Conservation (phyloP, 768 basidiomycete genomes). For the Leccinum aurantiacum region DNA sequence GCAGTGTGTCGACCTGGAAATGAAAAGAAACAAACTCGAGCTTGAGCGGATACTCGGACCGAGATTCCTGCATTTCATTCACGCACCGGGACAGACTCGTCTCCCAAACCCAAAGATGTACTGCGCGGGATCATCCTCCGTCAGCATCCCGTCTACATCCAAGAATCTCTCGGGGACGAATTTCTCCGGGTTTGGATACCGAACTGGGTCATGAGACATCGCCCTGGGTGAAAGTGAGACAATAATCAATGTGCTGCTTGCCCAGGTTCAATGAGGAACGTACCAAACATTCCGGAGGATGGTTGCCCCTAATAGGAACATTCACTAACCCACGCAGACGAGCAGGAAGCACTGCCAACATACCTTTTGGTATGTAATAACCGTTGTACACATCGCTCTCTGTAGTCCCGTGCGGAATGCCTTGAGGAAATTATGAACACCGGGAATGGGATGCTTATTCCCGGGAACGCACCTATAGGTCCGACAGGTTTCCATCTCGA, state of each 20-base stretch:
- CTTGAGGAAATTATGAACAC: background rate
- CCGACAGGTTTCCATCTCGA: background rate
- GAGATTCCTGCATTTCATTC: too few species aligned
- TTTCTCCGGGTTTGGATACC: background rate
- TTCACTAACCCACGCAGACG: background rate
- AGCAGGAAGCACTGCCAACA: background rate
- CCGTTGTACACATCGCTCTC: conserved; percentile 41
- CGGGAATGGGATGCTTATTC: background rate
- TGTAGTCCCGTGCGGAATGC: conserved; percentile 28
- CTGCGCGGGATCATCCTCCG: background rate
- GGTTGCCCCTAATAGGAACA: background rate
- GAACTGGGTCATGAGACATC: background rate
- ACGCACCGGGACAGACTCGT: background rate
- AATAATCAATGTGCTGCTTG: background rate
- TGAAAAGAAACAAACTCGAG: background rate
- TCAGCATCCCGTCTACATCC: background rate
- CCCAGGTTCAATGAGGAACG: background rate
- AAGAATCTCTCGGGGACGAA: background rate
- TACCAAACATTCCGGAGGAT: background rate
- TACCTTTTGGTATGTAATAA: conserved; percentile 52
- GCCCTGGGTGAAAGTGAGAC: background rate
- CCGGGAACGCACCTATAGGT: background rate
- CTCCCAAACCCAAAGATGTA: background rate
- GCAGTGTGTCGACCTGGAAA: background rate
- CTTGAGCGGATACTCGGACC: background rate